Conservation (phyloP, 2,329 filamentous ascomycete genomes). For the Hirsutella minnesotensis region DNA sequence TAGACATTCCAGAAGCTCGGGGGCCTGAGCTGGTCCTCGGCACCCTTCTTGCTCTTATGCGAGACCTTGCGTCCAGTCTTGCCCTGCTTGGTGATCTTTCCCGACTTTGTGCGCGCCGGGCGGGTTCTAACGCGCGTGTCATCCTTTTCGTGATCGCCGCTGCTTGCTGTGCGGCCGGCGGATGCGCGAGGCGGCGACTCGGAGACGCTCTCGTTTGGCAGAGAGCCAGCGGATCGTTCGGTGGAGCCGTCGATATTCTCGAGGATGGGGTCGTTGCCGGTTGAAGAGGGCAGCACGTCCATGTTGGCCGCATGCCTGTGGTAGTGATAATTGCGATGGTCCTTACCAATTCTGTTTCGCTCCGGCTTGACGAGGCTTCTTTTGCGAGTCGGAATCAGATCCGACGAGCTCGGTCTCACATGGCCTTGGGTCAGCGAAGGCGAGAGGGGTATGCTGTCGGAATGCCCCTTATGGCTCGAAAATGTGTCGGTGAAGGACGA, state of each 20-base stretch:
- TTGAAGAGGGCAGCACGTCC: constrained; percentile 79
- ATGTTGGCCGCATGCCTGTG: constrained; percentile 90
- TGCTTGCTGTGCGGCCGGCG: constrained; percentile 20
- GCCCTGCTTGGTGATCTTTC: constrained; percentile 51
- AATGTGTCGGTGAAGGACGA: constrained; percentile 49
- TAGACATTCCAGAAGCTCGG: constrained; percentile 93
- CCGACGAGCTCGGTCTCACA: constrained; percentile 14
- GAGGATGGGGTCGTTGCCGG: constrained; percentile 78
- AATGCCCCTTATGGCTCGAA: constrained; percentile 39
- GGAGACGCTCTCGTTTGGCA: constrained; percentile 32
- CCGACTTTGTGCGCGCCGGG: constrained; percentile 35
- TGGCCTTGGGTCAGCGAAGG: constrained; percentile 25
- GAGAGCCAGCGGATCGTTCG: constrained; percentile 34
- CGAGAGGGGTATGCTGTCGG: constrained; percentile 44
- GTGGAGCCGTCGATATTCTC: constrained; percentile 64
- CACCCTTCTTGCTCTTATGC: constrained; percentile 20
- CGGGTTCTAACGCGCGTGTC: constrained; percentile 14
- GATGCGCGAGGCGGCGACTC: constrained; percentile 28
- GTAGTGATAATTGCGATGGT: constrained; percentile 94
- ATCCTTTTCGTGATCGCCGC: constrained; percentile 22
- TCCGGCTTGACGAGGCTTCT: constrained; percentile 84
- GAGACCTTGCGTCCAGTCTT: constrained; percentile 28
- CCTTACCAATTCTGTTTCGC: constrained; percentile 69
- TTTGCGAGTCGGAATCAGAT: constrained; percentile 50
- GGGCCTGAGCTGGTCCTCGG: constrained; percentile 57